Base-by-base conservation (phyloP, 2,329 filamentous ascomycete species). In the Knufia fluminis region DNA sequence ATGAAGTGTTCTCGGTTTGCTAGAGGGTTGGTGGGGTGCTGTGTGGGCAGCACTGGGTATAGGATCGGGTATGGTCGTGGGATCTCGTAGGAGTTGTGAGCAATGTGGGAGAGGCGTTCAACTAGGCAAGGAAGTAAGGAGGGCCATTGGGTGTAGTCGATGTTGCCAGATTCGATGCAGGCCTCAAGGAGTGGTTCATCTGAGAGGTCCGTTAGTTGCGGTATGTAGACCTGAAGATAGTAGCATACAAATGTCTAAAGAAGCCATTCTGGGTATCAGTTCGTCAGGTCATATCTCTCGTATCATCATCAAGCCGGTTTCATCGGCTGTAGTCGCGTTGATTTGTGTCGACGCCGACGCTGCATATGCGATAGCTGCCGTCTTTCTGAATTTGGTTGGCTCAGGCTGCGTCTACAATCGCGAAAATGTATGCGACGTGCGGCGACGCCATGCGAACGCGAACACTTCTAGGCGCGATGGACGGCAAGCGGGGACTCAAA, bases 101-200 rank as follows among this genome's bases (percentile, higher is more conserved):
- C 78, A 57, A 89, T 91, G 86, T 94, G 52, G 64, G 92, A 83
- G 44, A 91, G 74, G 59, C 82, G 79, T 52, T 78, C 69, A 46
- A 90, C 69, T 32, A 91, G 71, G 26, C 77, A 76, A 58, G 77
- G 75, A 43, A 86, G 74, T 59, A 88, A 73, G 50, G 68, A 68
- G 28, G 82, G 81, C 86, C 86, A 91, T 64, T 76, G 75, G 51
- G 77, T 73, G 61, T 74, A 68, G 56, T 80, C 75, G 59, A 82
- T 73, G 46, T 72, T 68, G 59, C 78, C 78, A 63, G 79, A 74
- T 60, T 71, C 71, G 61, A 77, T 78, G 56, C 76, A 76, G 51
- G 67, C 62, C 59, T 77, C 71, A 39, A 83, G 70, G 45, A 77
- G 65, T 55, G 72, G 68, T 59, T 80, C 75, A 59, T 73, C 71